phyloP scores from a whole-genome alignment of 495 filamentous ascomycete genomes.

The Gamarada debralockiae region DNA sequence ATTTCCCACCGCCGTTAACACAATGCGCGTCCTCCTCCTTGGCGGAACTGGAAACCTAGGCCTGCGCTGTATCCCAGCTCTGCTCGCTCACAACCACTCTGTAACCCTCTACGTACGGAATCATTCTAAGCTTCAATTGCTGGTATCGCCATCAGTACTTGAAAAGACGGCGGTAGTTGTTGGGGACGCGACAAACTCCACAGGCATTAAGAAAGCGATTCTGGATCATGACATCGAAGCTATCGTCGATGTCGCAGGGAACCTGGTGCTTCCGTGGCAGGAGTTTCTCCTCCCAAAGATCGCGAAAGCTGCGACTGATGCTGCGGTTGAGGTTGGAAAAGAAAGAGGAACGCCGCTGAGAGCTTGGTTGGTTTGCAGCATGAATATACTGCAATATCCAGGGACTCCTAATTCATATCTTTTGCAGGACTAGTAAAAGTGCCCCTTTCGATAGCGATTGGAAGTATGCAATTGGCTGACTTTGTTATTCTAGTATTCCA shows the following conservation, averaged over 20 bases:
- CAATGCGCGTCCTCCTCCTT: conserved; percentile 9
- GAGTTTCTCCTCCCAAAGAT: conserved; percentile 2
- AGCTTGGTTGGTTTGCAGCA: conserved; percentile 7
- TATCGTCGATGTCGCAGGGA: conserved; percentile 13
- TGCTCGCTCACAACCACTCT: conserved; percentile 11
- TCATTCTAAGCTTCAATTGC: conserved; percentile 1
- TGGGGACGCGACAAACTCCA: conserved; percentile 6
- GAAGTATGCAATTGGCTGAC: background rate
- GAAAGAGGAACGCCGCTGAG: conserved; percentile 5
- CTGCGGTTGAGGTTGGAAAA: conserved; percentile 4
- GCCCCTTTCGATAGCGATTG: background rate
- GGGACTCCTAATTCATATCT: background rate
- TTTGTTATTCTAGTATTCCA: background rate
- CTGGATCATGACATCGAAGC: conserved; percentile 12
- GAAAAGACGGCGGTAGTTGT: conserved; percentile 5
- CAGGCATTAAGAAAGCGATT: conserved; percentile 14
- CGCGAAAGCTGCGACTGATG: conserved; percentile 4
- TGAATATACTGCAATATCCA: conserved; percentile 7
- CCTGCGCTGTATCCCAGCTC: conserved; percentile 5
- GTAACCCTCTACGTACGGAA: conserved; percentile 10
- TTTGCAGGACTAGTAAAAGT: conserved; percentile 3
- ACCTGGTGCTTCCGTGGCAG: background rate
- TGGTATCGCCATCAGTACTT: background rate
- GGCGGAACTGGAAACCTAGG: conserved; percentile 14
- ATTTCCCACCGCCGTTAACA: no score